These are phyloP conservation scores for Cenchrus fungigraminus DNA, from an alignment of 176 grass and related monocot genomes.

Conservation along the genomic window DNA sequence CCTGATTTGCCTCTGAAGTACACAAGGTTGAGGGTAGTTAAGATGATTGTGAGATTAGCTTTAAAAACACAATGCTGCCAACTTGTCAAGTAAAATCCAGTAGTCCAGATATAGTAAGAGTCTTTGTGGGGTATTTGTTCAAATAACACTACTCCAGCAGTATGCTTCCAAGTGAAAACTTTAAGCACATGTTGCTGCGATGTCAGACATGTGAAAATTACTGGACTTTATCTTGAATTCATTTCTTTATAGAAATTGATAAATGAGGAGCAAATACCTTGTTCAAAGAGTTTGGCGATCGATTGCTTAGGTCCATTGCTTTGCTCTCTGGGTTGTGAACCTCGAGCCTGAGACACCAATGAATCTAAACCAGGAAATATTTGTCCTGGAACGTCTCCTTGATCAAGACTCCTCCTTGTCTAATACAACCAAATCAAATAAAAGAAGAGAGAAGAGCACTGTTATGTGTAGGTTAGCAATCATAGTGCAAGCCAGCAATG, in stretches of 20 bases:
- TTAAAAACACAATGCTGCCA: not conserved
- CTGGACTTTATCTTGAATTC: slow-evolving; percentile 14
- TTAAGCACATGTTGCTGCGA: slow-evolving; percentile 17
- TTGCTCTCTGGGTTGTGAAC: slow-evolving; percentile 82
- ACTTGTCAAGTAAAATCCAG: slow-evolving; percentile 17
- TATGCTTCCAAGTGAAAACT: slow-evolving; percentile 10
- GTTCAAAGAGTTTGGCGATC: slow-evolving; percentile 89
- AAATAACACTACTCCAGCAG: not conserved
- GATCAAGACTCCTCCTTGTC: slow-evolving; percentile 88
- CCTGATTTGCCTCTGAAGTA: slow-evolving; percentile 96
- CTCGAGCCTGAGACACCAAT: slow-evolving; percentile 79
- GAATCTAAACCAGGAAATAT: slow-evolving; percentile 94
- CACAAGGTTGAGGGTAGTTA: slow-evolving; percentile 35
- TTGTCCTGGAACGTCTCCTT: slow-evolving; percentile 82
- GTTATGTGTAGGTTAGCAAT: slow-evolving; percentile 30
- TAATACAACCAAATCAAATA: slow-evolving; percentile 44
- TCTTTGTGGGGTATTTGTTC: not conserved
- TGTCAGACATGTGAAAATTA: not conserved
- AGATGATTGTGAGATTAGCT: slow-evolving; percentile 15
- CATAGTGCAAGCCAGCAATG: slow-evolving; percentile 23
- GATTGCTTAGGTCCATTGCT: slow-evolving; percentile 83
- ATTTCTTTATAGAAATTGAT: slow-evolving; percentile 23
- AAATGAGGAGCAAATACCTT: slow-evolving; percentile 64
- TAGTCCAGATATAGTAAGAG: slow-evolving; percentile 1
- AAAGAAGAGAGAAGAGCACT: slow-evolving; percentile 28